Base-by-base conservation (phyloP, 169 alveolate species). In the Pseudocohnilembus persalinus region DNA sequence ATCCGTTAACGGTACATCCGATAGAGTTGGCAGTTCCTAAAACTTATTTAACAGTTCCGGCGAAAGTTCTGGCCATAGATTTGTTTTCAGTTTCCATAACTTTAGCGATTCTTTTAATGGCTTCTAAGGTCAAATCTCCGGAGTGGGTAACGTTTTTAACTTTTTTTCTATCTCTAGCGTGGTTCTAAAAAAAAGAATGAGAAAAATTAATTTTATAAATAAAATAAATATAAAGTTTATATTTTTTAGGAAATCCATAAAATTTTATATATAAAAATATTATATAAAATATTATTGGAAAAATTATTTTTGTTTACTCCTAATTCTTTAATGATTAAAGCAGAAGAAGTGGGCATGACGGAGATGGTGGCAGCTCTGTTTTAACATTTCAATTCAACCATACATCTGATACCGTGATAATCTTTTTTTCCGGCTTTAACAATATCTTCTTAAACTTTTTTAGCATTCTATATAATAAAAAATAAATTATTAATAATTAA, bases 131-230 rank as follows among this genome's bases (percentile, higher is more conserved):
- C 29, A 86, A 80, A 65, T 86, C 83, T 73, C 90, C 90, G 72
- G 74, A 68, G 77, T 86, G 90, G 68, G 74, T 80, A 82, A 86
- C 85, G 74, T 82, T 82, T 79, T 86, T 86, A 30, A 79, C 64
- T 83, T 86, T 86, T 85, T 86, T 86, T 86, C 90, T 86, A 86
- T 86, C 90, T 86, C 90, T 86, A 35, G 64, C 90, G 72, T 86
- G 83, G 64, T 76, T 76, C 87, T 82, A n/a, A n/a, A n/a, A n/a
- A n/a, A n/a, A n/a, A n/a, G n/a, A n/a, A n/a, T n/a, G n/a, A n/a
- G n/a, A n/a, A n/a, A n/a, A n/a, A n/a, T n/a, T n/a, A n/a, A n/a
- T n/a, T n/a, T n/a, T 49, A 49, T 49, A 11, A 49, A 11, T 4
- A 49, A 49, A 11, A 49, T 11, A 49, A 49, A 11, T 49, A 11